Base-by-base conservation (phyloP, 164 flowering plant species). In the Annona squamosa region DNA sequence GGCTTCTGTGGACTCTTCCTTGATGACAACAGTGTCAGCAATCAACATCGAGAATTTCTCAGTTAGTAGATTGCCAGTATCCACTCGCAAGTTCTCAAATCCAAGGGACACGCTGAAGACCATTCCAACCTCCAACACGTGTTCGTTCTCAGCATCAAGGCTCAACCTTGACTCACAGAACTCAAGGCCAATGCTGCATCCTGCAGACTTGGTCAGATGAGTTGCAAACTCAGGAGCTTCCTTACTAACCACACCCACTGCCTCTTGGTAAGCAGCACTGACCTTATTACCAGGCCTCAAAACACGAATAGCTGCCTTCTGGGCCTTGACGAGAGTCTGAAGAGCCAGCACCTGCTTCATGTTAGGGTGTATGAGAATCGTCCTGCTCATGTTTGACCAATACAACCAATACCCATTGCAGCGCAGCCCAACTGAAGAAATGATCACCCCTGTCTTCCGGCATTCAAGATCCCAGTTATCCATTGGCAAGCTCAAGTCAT, bases 161-260 rank as follows among this genome's bases (percentile, higher is more conserved):
- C 68, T 82, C 61, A 89, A 73, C 48, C 91, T 90, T 2, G 90
- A 89, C 79, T 92, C 97, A 46, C 90, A 86, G 70, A 92, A 90
- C 78, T 91, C 92, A 48, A 92, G 85, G 4, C 97, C 97, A 65
- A 90, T 88, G 4, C 96, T 91, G 0, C 94, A 87, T 47, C 97
- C 96, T 17, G 87, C 92, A 68, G 90, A 82, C 77, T 88, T 90
- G 3, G 92, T 89, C 72, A 92, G 70, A 67, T 82, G 81, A 16
- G 83, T 65, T 56, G 72, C 80, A 72, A 90, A 79, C 26, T 89
- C 91, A 42, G 91, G 94, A 42, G 90, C 95, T 59, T 88, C 93
- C 73, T 73, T 85, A 75, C 88, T 83, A 43, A 92, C 89, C 5
- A 89, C 81, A 3, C 85, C 47, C 13, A 83, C 63, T 3, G 96